Evolutionary conservation across 2,329 filamentous ascomycete genomes (phyloP).

Genomic region (Gaeumannomyces tritici): DNA sequence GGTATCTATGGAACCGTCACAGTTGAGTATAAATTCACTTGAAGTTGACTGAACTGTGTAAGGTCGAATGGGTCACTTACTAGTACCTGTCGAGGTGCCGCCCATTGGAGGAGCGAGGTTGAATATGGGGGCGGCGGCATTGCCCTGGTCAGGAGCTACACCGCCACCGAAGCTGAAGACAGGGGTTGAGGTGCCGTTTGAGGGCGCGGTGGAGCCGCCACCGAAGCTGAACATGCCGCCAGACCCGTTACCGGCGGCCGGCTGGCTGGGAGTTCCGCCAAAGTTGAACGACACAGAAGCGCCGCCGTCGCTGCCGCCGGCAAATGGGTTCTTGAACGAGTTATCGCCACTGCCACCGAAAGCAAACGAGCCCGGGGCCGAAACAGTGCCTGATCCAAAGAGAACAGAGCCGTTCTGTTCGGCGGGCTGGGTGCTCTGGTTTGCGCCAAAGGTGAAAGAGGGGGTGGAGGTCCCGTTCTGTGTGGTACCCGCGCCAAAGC

Average conservation of each 20-base stretch:
- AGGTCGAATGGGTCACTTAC: conserved; percentile 21
- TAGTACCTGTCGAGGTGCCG: conserved; percentile 29
- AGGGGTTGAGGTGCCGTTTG: conserved; percentile 14
- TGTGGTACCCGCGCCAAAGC: conserved; percentile 11
- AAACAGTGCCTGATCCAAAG: conserved; percentile 7
- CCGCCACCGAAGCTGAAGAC: conserved; percentile 28
- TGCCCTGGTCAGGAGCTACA: conserved; percentile 17
- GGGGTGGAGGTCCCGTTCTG: conserved; percentile 6
- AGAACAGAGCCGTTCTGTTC: conserved; percentile 2
- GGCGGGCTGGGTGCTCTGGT: conserved; percentile 9
- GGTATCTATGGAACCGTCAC: conserved; percentile 32
- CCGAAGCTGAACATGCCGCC: conserved; percentile 27
- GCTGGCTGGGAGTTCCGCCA: conserved; percentile 16
- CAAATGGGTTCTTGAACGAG: conserved; percentile 29
- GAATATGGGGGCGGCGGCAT: conserved; percentile 18
- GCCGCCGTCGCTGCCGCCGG: conserved; percentile 12
- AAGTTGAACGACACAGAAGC: conserved; percentile 24
- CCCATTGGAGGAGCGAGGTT: conserved; percentile 20
- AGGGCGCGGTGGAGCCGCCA: conserved; percentile 6
- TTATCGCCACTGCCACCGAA: conserved; percentile 22
- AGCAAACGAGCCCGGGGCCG: conserved; percentile 24
- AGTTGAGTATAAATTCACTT: conserved; percentile 3
- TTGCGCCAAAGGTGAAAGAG: conserved; percentile 4
- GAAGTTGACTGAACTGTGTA: neutral
- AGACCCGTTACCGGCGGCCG: conserved; percentile 5